Evolutionary conservation across 148 eudicot genomes (phyloP).

Genomic region (Rhododendron vialii): DNA sequence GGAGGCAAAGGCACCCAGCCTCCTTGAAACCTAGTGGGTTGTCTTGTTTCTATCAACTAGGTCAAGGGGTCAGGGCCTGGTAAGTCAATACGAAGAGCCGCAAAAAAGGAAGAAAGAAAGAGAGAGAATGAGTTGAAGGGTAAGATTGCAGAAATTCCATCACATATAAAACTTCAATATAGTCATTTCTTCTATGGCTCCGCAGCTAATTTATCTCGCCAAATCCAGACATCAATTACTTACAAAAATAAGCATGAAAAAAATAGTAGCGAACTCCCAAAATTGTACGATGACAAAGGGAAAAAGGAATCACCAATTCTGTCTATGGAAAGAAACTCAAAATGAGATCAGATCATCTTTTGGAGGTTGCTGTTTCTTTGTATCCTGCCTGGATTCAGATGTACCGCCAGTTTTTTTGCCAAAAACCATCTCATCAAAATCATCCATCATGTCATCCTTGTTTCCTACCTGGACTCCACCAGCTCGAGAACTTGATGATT

Average conservation of each 20-base stretch:
- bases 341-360: background rate
- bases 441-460: background rate
- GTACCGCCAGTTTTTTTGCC: background rate
- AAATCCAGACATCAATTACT: background rate
- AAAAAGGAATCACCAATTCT: background rate
- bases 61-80: background rate
- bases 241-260: background rate
- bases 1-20: no score
- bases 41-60: background rate
- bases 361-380: background rate
- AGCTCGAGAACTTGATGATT: conserved; percentile 22
- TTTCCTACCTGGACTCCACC: background rate
- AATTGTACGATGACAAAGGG: background rate
- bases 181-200: background rate
- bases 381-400: background rate
- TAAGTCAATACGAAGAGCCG: background rate
- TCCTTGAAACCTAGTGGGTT: background rate
- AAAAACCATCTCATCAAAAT: background rate
- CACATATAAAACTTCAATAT: background rate
- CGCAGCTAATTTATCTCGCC: background rate
- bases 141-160: background rate
- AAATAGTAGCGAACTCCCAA: background rate
- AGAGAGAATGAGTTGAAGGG: background rate
- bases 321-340: background rate
- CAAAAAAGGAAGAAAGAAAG: background rate